A percentile compares a stretch with the other conserved stretches of the same genome.
Evolutionary conservation across 1,284 basidiomycete species (phyloP).

Genomic region (Thelephora terrestris): DNA sequence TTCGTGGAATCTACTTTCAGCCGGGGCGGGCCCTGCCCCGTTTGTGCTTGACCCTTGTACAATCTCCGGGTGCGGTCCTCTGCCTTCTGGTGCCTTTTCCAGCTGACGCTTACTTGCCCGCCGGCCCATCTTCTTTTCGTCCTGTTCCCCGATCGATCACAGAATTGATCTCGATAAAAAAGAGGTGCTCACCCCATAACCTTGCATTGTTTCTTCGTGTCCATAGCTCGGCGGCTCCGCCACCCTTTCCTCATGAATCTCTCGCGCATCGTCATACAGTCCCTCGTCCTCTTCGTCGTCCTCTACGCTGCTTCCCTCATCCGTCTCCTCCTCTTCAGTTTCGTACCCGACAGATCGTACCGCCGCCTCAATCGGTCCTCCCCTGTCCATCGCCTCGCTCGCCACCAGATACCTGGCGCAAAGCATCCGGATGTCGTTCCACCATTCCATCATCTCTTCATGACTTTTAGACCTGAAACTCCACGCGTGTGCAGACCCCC

Average conservation of each 20-base stretch:
- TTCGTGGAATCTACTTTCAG: slow-evolving; percentile 33
- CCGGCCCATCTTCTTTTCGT: slow-evolving; percentile 28
- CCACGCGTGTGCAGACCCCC: slow-evolving; percentile 61
- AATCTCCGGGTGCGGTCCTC: slow-evolving; percentile 22
- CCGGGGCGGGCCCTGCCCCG: slow-evolving; percentile 25
- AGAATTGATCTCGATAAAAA: background rate
- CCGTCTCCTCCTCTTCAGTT: slow-evolving; percentile 67
- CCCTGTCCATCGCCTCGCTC: slow-evolving; percentile 88
- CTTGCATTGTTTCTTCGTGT: slow-evolving; percentile 44
- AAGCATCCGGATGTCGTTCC: slow-evolving; percentile 97
- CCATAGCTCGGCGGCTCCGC: slow-evolving; percentile 44
- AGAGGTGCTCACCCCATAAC: slow-evolving; percentile 54
- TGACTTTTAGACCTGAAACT: slow-evolving; percentile 85
- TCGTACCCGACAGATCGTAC: slow-evolving; percentile 83
- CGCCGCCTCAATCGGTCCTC: slow-evolving; percentile 88
- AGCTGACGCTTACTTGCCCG: slow-evolving; percentile 49
- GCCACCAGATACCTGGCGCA: slow-evolving; percentile 94
- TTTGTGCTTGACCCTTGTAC: slow-evolving; percentile 14
- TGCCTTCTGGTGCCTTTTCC: slow-evolving; percentile 62
- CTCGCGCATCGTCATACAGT: slow-evolving; percentile 33
- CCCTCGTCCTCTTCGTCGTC: slow-evolving; percentile 54
- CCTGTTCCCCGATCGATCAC: slow-evolving; percentile 11
- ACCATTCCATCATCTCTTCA: slow-evolving; percentile 99
- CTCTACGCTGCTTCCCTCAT: slow-evolving; percentile 64
- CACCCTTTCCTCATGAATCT: slow-evolving; percentile 21